Evolutionary conservation across 768 basidiomycete genomes (phyloP), one percentile per base, ranked within the genome.

Genomic region (Cystofilobasidium bisporidii): DNA sequence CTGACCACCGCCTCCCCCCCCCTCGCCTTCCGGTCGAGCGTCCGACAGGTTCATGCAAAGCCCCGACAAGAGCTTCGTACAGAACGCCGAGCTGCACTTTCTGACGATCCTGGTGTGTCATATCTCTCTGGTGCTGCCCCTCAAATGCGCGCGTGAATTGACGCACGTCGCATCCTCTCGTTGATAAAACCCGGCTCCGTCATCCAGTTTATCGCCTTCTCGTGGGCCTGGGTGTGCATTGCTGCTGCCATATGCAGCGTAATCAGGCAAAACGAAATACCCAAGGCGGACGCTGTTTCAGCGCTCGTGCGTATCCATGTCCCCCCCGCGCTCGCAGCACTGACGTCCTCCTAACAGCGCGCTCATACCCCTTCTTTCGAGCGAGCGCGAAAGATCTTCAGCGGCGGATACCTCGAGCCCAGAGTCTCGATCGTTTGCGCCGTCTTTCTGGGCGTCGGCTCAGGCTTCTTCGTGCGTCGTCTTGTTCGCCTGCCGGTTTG

Each of bases 391-490:
- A n/a, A 65, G 45, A 41, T 64, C 47, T 63, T 48, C 43, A 48
- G 28, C 9, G 68, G 68, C 11, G 20, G 20, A 4, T 69, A 69
- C 48, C 68, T 69, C 17, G 68, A 69, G 38, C 20, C 68, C 10
- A 60, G 63, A 28, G 63, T 64, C 3, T 63, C 68, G 15, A 64
- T 69, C 57, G 68, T 69, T 20, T 69, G 63, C 58, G 68, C 68
- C 18, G 41, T 69, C 3, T 69, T 69, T 15, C 47, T 69, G 0
- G 56, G 56, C 12, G 63, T 69, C 33, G 68, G 68, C 15, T n/a
- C 47, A 0, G 67, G 41, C 22, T 63, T 63, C 62, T 64, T 69
- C 20, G 61, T 67, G 17, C 3, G 66, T 61, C 38, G 30, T 3
- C 22, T 45, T 1, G n/a, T n/a, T n/a, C n/a, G n/a, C n/a, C n/a